Evolutionary conservation across 768 basidiomycete species (phyloP).

Genomic region (Dacryopinax primogenitus): DNA sequence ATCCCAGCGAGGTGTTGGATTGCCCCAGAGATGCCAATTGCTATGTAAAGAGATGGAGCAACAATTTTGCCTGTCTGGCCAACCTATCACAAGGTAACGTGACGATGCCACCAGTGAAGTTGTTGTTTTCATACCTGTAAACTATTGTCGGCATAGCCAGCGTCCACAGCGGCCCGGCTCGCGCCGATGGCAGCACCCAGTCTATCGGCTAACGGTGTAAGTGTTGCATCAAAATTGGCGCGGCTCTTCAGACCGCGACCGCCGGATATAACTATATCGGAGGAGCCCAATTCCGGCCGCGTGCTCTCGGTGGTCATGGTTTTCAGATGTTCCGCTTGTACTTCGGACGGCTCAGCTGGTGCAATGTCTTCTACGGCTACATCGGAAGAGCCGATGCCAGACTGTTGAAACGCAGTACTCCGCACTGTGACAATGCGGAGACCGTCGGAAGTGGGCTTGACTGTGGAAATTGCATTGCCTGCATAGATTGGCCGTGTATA

Average conservation of each 20-base stretch:
- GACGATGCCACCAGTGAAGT: background rate
- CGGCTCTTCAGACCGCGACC: conserved; percentile 90
- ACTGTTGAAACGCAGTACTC: conserved; percentile 69
- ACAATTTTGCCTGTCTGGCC: conserved; percentile 99
- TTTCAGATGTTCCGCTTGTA: conserved; percentile 50
- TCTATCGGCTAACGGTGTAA: conserved; percentile 85
- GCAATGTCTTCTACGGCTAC: conserved; percentile 48
- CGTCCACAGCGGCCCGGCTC: conserved; percentile 95
- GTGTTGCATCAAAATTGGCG: conserved; percentile 72
- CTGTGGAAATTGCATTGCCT: conserved; percentile 90
- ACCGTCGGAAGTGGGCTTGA: conserved; percentile 59
- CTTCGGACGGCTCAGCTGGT: conserved; percentile 45
- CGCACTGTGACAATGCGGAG: conserved; percentile 94
- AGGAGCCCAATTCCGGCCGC: conserved; percentile 81
- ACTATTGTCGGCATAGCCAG: conserved; percentile 95
- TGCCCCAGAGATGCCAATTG: conserved; percentile 92
- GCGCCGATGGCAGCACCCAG: conserved; percentile 94
- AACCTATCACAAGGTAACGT: conserved; percentile 35
- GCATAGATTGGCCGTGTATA: conserved; percentile 95
- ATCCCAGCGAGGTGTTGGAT: conserved; percentile 98
- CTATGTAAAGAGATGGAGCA: conserved; percentile 91
- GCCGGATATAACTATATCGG: conserved; percentile 81
- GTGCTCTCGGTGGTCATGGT: conserved; percentile 78
- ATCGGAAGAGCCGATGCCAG: conserved; percentile 40
- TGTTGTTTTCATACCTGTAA: conserved; percentile 38